phyloP scores from a whole-genome alignment of 306 rosid species.

The Cucurbita maxima region DNA sequence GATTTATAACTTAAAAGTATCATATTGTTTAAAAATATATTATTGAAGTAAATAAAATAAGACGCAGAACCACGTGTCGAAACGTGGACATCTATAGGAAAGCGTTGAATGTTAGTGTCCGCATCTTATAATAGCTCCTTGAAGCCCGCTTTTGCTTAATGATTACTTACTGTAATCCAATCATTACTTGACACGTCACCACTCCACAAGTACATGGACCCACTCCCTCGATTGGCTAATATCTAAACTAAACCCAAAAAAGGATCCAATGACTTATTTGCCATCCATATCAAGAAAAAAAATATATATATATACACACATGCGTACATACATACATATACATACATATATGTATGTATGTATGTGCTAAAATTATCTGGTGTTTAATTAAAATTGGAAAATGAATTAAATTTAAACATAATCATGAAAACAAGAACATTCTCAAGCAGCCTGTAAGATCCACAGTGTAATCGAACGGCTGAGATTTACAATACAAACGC shows the following conservation, averaged over 20 bases:
- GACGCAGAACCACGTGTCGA: not conserved
- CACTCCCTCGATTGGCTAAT: not conserved
- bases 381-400: not conserved
- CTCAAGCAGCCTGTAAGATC: not conserved
- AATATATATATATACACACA: too few species aligned
- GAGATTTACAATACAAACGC: not conserved
- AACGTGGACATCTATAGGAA: not conserved
- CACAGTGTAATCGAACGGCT: not conserved
- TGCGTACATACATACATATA: too few species aligned
- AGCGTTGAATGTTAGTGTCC: not conserved
- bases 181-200: not conserved
- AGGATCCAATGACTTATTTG: not conserved
- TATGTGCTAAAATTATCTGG: too few species aligned
- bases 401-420: not conserved
- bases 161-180: not conserved
- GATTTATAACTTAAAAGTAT: too few species aligned
- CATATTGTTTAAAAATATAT: too few species aligned
- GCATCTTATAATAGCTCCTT: not conserved
- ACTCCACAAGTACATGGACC: not conserved
- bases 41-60: too few species aligned
- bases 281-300: too few species aligned
- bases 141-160: not conserved
- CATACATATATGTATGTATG: too few species aligned
- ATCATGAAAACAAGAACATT: conserved; percentile 10
- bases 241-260: not conserved